A percentile compares a stretch with the other conserved stretches of the same genome.
These are phyloP conservation scores for Aspergillus sp. DNA, from an alignment of 2,329 filamentous ascomycete species.

Conservation along the genomic window DNA sequence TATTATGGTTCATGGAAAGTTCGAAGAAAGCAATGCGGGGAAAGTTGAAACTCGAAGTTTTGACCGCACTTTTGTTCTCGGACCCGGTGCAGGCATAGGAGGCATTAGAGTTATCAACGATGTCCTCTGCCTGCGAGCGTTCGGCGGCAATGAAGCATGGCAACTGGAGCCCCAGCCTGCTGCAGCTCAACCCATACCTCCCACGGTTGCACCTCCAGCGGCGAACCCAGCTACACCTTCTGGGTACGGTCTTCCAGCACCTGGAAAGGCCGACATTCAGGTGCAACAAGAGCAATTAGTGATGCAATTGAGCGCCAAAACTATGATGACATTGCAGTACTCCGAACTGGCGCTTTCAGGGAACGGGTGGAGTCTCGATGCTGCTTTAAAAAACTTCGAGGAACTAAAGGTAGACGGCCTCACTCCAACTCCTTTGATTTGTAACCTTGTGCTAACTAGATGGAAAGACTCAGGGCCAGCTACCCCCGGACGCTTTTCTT, in stretches of 20 bases:
- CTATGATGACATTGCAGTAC: conserved; percentile 76
- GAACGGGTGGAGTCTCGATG: conserved; percentile 76
- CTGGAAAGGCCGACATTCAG: conserved; percentile 49
- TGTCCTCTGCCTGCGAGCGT: conserved; percentile 71
- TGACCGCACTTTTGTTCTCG: conserved; percentile 76
- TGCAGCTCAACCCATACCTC: conserved; percentile 29
- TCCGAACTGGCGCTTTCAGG: conserved; percentile 78
- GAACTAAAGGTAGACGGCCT: conserved; percentile 65
- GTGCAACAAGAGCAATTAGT: conserved; percentile 69
- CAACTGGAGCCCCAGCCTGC: conserved; percentile 37
- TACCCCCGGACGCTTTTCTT: conserved; percentile 53
- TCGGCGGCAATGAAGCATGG: conserved; percentile 57
- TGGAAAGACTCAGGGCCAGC: conserved; percentile 35
- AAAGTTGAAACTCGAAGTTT: conserved; percentile 70
- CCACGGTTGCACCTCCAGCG: conserved; percentile 17
- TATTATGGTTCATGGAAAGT: conserved; percentile 79
- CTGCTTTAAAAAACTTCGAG: conserved; percentile 72
- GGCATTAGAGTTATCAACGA: conserved; percentile 77
- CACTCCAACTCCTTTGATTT: neutral
- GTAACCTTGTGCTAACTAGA: conserved; percentile 20
- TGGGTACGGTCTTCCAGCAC: conserved; percentile 41
- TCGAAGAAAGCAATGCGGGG: conserved; percentile 67
- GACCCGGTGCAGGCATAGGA: conserved; percentile 66
- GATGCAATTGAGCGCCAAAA: conserved; percentile 70
- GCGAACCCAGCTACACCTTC: conserved; percentile 32